Base-by-base conservation (phyloP, 108 stramenopile species). In the Discostella pseudostelligera region DNA sequence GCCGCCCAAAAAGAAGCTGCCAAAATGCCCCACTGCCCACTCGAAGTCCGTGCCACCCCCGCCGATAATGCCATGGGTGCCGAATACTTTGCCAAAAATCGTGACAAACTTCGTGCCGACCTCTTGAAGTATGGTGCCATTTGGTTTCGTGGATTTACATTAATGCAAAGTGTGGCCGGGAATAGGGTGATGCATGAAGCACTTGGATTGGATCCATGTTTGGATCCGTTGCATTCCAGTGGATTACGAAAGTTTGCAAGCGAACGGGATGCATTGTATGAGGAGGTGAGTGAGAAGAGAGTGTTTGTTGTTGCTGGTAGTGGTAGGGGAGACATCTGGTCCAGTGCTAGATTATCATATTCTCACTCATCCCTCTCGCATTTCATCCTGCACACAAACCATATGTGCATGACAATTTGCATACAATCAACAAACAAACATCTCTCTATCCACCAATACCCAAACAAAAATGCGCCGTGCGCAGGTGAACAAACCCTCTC, bases 191-290 rank as follows among this genome's bases (percentile, higher is more conserved):
- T 95, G 90, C 81, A 87, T 62, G 89, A 92, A 53, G 82, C 94
- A 7, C 60, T 95, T 25, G 88, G 76, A 26, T 81, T 95, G 64
- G 80, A 89, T 17, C 91, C 94, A 5, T 95, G 94, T 62, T 73
- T 95, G 74, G 94, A 95, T 82, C 94, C 94, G 16, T 70, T 95
- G 67, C 94, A 95, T 81, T 83, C 84, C 8, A 88, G 87, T 36
- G 94, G 94, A 44, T 70, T 95, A 67, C 81, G 94, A 20, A 91
- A 92, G 63, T 95, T 95, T 82, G 83, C 94, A 7, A 87, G 86
- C 54, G 90, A 95, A 70, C 79, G 89, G 20, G 91, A 95, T 79
- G 90, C 88, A 20, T 48, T 92, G 39, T 95, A 95, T 80, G 94
- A 95, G 70, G 94, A 95, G 80, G 90, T 85, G 69, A 50, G 84